These are phyloP conservation scores for Alopecurus myosuroides DNA, from an alignment of 176 grass and related monocot genomes.

Conservation along the genomic window DNA sequence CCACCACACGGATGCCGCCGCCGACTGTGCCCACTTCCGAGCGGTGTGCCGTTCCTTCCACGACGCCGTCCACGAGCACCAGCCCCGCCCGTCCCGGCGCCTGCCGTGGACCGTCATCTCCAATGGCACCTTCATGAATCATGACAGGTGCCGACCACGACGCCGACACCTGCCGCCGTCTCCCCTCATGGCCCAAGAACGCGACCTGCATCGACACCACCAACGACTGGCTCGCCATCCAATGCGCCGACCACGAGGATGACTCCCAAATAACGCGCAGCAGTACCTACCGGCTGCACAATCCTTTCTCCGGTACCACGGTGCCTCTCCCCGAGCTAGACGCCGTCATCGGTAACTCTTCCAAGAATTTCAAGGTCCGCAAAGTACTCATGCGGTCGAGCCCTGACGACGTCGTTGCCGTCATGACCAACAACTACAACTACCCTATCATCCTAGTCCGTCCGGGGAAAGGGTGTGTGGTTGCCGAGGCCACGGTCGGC, in stretches of 20 bases:
- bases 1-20: too few species aligned
- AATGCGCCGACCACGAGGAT: not conserved
- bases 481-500: not conserved
- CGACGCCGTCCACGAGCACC: not conserved
- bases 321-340: not conserved
- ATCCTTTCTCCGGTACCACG: not conserved
- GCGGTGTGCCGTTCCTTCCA: too few species aligned
- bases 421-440: not conserved
- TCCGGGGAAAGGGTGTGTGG: not conserved
- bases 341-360: not conserved
- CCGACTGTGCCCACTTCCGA: too few species aligned
- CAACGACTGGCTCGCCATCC: not conserved
- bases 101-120: not conserved
- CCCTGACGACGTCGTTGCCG: not conserved
- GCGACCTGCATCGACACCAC: not conserved
- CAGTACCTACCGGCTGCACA: not conserved
- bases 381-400: not conserved
- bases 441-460: not conserved
- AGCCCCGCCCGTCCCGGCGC: not conserved
- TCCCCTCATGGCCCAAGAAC: not conserved
- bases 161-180: not conserved
- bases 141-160: not conserved
- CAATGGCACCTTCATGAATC: not conserved
- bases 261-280: too few species aligned
- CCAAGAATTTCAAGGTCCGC: not conserved